These are phyloP conservation scores for Lepidopterella palustris DNA, from an alignment of 495 filamentous ascomycete genomes.

Conservation along the genomic window DNA sequence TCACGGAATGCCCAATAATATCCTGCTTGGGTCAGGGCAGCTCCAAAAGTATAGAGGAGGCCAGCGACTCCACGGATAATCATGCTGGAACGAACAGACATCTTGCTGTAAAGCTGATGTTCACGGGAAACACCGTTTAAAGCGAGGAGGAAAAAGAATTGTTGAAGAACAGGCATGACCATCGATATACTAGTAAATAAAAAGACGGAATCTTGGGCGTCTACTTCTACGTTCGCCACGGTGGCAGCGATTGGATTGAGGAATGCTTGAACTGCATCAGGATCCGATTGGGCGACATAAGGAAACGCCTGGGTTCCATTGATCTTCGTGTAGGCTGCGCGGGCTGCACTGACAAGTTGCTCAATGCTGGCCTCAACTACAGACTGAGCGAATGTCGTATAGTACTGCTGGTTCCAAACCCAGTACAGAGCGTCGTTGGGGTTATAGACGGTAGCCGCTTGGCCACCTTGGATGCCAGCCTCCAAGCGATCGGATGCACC, in stretches of 20 bases:
- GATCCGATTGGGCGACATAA: not conserved
- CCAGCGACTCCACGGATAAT: slow-evolving; percentile 8
- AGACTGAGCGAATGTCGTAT: slow-evolving; percentile 10
- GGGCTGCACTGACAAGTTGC: slow-evolving; percentile 6
- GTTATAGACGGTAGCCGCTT: slow-evolving; percentile 4
- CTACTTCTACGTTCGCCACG: slow-evolving; percentile 5
- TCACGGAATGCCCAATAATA: slow-evolving; percentile 19
- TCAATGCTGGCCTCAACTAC: slow-evolving; percentile 8
- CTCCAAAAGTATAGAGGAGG: slow-evolving; percentile 12
- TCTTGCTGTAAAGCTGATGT: slow-evolving; percentile 16
- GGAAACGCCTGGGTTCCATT: slow-evolving; percentile 13
- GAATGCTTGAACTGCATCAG: slow-evolving; percentile 12
- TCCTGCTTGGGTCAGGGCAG: slow-evolving; percentile 10
- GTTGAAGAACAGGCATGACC: slow-evolving; percentile 16
- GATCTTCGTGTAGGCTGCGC: slow-evolving; percentile 9
- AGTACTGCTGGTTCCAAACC: slow-evolving; percentile 20
- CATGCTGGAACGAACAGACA: slow-evolving; percentile 9
- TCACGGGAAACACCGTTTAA: slow-evolving; percentile 10
- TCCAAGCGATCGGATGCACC: slow-evolving; percentile 10
- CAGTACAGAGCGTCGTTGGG: slow-evolving; percentile 11
- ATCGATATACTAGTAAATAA: slow-evolving; percentile 14
- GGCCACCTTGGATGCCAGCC: slow-evolving; percentile 11
- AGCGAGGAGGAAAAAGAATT: slow-evolving; percentile 24
- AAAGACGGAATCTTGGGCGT: slow-evolving; percentile 1
- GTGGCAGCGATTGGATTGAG: slow-evolving; percentile 12